These are phyloP conservation scores for Podospora fimiseda DNA, from an alignment of 495 filamentous ascomycete species.

Conservation along the genomic window DNA sequence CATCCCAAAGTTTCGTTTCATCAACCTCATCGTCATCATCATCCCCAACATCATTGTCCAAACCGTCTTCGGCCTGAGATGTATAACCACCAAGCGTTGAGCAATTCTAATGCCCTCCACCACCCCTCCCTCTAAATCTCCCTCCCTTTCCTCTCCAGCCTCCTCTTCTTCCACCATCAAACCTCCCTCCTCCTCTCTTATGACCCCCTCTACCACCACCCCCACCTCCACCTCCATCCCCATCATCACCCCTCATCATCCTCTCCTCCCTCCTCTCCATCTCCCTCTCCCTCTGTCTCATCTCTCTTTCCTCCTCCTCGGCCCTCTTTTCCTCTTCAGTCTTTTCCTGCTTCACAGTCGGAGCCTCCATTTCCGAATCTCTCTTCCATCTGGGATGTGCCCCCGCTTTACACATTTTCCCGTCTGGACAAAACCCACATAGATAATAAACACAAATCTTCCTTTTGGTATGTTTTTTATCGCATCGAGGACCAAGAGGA, in stretches of 20 bases:
- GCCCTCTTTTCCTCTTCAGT: slow-evolving; percentile 19
- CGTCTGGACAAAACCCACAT: slow-evolving; percentile 87
- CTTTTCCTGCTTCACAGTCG: slow-evolving; percentile 56
- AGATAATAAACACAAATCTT: slow-evolving; percentile 80
- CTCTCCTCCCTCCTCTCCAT: slow-evolving; percentile 19
- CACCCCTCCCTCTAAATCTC: neutral
- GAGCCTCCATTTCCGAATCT: slow-evolving; percentile 62
- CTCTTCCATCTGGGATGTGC: slow-evolving; percentile 69
- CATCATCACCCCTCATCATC: slow-evolving; percentile 28
- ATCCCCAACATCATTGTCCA: too few species aligned
- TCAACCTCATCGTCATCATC: too few species aligned
- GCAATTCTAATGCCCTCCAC: neutral
- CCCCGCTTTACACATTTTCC: slow-evolving; percentile 64
- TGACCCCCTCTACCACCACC: slow-evolving; percentile 25
- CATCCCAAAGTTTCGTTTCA: too few species aligned
- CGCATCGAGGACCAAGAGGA: slow-evolving; percentile 76
- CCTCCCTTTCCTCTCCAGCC: slow-evolving; percentile 10
- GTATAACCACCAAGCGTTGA: neutral
- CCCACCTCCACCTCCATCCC: slow-evolving; percentile 24
- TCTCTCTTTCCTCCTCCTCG: slow-evolving; percentile 8
- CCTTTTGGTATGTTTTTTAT: slow-evolving; percentile 75
- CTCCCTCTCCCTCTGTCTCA: slow-evolving; percentile 12
- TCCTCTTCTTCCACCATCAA: slow-evolving; percentile 20
- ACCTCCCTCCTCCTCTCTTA: slow-evolving; percentile 24
- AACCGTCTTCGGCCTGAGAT: too few species aligned